Percentiles rank a stretch among this genome's conserved stretches.
Evolutionary conservation across 768 basidiomycete genomes (phyloP).

Genomic region (Xerocomus potaroensis): DNA sequence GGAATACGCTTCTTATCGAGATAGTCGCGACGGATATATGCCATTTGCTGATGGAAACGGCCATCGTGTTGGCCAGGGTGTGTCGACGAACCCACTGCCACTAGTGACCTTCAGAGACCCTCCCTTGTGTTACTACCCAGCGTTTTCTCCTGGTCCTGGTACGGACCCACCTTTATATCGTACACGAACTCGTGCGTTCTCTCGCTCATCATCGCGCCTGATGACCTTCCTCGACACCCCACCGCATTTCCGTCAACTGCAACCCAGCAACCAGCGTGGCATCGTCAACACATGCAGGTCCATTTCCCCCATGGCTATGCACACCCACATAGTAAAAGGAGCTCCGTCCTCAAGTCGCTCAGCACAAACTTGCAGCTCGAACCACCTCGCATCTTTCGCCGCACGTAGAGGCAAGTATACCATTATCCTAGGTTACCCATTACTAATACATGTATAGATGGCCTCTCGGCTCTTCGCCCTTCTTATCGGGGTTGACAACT

Average conservation of each 20-base stretch:
- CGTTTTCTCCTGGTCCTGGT: not conserved
- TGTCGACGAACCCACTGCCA: no score
- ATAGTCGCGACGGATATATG: no score
- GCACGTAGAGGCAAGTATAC: constrained; percentile 13
- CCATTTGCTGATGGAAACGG: no score
- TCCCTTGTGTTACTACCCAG: no score
- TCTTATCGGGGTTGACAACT: constrained; percentile 65
- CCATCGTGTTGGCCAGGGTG: no score
- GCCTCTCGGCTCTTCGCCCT: constrained; percentile 55
- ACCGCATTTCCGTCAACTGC: constrained; percentile 20
- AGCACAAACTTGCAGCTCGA: not conserved
- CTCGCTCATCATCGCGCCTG: constrained; percentile 7
- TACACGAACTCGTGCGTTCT: not conserved
- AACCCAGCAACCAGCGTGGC: constrained; percentile 4
- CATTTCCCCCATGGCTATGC: constrained; percentile 7
- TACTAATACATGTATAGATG: constrained; percentile 30
- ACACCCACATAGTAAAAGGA: constrained; percentile 19
- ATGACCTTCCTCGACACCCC: no score
- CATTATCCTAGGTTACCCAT: not conserved
- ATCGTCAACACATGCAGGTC: constrained; percentile 1
- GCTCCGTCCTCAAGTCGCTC: not conserved
- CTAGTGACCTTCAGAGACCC: no score
- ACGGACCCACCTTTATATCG: constrained; percentile 9
- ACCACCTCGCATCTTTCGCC: no score
- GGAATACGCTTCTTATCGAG: not conserved